phyloP scores from a whole-genome alignment of 345 rosid genomes.

The Eucalyptus sideroxylon region DNA sequence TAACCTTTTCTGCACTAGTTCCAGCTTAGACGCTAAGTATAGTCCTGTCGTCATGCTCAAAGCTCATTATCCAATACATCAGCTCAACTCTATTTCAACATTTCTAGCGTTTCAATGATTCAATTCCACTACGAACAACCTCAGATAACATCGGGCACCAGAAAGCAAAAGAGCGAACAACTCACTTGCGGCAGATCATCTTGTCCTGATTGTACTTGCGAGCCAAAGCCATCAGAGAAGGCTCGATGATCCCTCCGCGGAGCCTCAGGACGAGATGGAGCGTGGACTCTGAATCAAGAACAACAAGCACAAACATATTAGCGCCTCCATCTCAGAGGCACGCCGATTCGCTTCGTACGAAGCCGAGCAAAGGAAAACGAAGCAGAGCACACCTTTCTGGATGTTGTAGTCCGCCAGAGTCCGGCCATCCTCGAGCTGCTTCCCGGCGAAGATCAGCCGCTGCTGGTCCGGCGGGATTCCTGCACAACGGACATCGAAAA shows the following conservation, averaged over 20 bases:
- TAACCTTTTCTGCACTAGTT: constrained; percentile 13
- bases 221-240: constrained; percentile 90
- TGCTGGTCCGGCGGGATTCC: constrained; percentile 96
- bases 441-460: constrained; percentile 80
- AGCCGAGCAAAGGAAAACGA: not conserved
- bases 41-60: not conserved
- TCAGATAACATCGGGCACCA: not conserved
- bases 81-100: not conserved
- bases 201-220: constrained; percentile 86
- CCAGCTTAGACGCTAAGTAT: constrained; percentile 31
- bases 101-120: not conserved
- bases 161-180: not conserved
- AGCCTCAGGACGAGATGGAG: constrained; percentile 84
- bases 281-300: constrained; percentile 38
- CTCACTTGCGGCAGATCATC: constrained; percentile 92
- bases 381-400: constrained; percentile 46
- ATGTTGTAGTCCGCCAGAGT: constrained; percentile 88
- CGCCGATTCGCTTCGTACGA: not conserved
- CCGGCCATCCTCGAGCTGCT: constrained; percentile 92
- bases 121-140: not conserved
- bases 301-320: not conserved
- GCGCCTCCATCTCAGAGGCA: not conserved
- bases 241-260: constrained; percentile 89
- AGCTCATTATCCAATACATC: not conserved
- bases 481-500: not conserved